Percentiles rank a stretch among this genome's conserved stretches.
Evolutionary conservation across 306 rosid genomes (phyloP).

Genomic region (Pueraria montana): DNA sequence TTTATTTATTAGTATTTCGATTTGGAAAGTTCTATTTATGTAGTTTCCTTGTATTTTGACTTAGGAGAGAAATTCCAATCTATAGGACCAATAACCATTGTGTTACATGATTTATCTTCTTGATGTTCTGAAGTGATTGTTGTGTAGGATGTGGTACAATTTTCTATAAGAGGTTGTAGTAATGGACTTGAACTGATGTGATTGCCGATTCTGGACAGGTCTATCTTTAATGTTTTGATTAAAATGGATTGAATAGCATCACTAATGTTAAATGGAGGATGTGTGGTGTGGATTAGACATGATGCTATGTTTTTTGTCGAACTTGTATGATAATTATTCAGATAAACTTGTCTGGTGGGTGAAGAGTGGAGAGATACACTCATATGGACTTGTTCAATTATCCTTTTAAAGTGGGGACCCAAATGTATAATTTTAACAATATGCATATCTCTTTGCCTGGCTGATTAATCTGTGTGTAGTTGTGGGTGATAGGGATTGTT

Average conservation of each 20-base stretch:
- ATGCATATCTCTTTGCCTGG: not conserved
- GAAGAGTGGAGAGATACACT: no score
- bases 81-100: not conserved
- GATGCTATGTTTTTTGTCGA: not conserved
- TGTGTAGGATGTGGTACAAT: not conserved
- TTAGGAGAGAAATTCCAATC: not conserved
- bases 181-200: not conserved
- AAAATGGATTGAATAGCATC: not conserved
- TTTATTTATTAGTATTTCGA: not conserved
- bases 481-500: not conserved
- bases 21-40: not conserved
- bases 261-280: not conserved
- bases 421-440: slow-evolving; percentile 5
- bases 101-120: not conserved
- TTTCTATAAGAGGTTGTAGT: no score
- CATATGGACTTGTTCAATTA: not conserved
- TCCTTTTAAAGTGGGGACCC: slow-evolving; percentile 1
- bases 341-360: slow-evolving; percentile 1
- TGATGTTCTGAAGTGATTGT: not conserved
- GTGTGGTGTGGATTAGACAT: not conserved
- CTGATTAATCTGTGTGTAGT: not conserved
- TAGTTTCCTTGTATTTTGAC: slow-evolving; percentile 2
- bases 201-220: not conserved
- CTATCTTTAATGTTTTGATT: not conserved
- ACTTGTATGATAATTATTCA: not conserved